Evolutionary conservation across 169 alveolate species (phyloP), one percentile per base, ranked within the genome.

Genomic region (Plasmodium relictum): DNA sequence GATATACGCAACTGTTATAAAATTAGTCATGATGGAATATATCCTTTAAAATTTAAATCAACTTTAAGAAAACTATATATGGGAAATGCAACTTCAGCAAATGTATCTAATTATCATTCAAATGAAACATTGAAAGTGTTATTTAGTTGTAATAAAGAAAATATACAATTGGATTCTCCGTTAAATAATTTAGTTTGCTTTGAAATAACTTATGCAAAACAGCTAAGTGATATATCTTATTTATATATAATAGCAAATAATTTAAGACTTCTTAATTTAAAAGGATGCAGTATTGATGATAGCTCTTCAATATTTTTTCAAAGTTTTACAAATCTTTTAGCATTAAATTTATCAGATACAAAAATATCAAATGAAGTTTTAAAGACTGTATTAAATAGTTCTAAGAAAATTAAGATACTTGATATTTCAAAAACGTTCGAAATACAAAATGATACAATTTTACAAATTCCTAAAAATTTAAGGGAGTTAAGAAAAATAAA

Each of bases 1-100:
- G 90, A 80, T 59, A 41, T 80, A 20, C 80, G 90, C 3, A 80
- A 80, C 24, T 80, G 90, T 48, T 80, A 80, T 56, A 80, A 80
- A 41, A 80, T 80, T 26, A 68, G 85, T 45, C 72, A 65, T 10
- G 90, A 80, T 0, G 90, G 90, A 5, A 68, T 80, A n/a, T 80
- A 54, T 42, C 83, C 90, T 16, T 62, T 80, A 39, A 59, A 62
- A 14, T 80, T 80, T 45, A 80, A 68, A 16, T 42, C 14, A 0
- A 31, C 73, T 3, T 68, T 80, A 44, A 45, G 22, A 16, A 80
- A 80, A 68, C 18, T 80, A 31, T 80, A 68, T 45, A 70, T 80
- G 58, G 90, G 90, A 4, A 80, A 80, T 56, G 3, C 59, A 4
- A 54, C 83, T 20, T 26, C 85, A 8, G 16, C 85, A 22, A 80